Conservation (phyloP, 2,329 filamentous ascomycete species). For the Botrytis tulipae region DNA sequence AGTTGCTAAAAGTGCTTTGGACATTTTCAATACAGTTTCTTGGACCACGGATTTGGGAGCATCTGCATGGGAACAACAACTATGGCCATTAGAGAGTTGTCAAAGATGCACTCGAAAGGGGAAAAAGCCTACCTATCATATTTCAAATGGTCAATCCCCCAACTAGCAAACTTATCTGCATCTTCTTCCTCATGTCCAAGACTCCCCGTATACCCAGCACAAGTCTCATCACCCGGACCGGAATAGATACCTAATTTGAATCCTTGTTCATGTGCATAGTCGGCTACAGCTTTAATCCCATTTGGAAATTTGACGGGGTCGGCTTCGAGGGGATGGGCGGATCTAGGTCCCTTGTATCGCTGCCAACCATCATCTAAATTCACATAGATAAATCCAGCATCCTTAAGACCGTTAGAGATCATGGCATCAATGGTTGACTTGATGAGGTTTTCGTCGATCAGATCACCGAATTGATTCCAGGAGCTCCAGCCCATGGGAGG, state of each 20-base stretch:
- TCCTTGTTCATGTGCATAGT: not conserved
- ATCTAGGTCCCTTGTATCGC: not conserved
- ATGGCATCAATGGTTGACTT: not conserved
- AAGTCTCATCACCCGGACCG: constrained; percentile 46
- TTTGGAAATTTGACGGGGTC: constrained; percentile 9
- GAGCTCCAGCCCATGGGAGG: constrained; percentile 53
- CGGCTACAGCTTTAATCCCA: constrained; percentile 6
- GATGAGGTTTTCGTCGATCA: constrained; percentile 42
- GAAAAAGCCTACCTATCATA: constrained; percentile 48
- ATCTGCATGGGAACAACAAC: constrained; percentile 11
- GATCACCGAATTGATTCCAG: constrained; percentile 52
- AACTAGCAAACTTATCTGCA: constrained; percentile 54
- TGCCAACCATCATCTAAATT: constrained; percentile 16
- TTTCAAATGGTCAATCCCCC: constrained; percentile 60
- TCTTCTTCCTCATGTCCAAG: constrained; percentile 57
- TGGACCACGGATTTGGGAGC: not conserved
- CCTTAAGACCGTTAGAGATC: not conserved
- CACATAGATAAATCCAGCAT: not conserved
- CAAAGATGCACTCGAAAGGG: no score
- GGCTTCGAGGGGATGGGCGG: not conserved
- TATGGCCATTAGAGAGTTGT: not conserved
- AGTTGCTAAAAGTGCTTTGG: constrained; percentile 34
- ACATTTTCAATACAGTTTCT: constrained; percentile 13
- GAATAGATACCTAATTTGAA: constrained; percentile 65
- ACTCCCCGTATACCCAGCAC: constrained; percentile 45